phyloP scores from a whole-genome alignment of 495 filamentous ascomycete species.

The Penicillium diatomitis region DNA sequence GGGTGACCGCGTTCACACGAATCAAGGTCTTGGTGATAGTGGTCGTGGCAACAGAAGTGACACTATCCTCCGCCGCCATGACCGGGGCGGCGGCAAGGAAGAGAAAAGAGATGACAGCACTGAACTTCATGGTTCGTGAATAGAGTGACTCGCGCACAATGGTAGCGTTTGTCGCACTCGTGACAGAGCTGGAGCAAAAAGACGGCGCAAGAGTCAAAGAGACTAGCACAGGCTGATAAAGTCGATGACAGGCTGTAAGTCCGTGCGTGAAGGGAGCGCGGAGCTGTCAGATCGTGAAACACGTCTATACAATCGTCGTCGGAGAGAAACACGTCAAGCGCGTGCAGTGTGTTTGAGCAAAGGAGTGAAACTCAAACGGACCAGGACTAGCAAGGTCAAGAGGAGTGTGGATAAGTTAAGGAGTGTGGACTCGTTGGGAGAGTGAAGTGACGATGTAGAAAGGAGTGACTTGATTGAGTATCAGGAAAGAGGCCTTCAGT shows the following conservation, averaged over 20 bases:
- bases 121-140: conserved; percentile 27
- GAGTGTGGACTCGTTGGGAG: conserved; percentile 21
- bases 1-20: conserved; percentile 21
- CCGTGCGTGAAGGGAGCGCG: background rate
- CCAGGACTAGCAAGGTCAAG: conserved; percentile 9
- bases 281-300: background rate
- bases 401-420: conserved; percentile 8
- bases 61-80: conserved; percentile 14
- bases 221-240: conserved; percentile 1
- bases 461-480: conserved; percentile 7
- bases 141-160: background rate
- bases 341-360: conserved; percentile 7
- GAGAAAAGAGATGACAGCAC: conserved; percentile 24
- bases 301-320: conserved; percentile 4
- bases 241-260: background rate
- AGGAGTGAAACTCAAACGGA: conserved; percentile 19
- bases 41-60: conserved; percentile 22
- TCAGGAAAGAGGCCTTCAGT: background rate
- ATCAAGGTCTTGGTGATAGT: conserved; percentile 29
- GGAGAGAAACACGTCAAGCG: conserved; percentile 1
- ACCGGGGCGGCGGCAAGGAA: conserved; percentile 26
- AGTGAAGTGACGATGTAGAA: conserved; percentile 7
- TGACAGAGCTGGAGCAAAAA: too few relatives aligned
- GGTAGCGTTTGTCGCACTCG: too few relatives aligned
- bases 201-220: background rate